Evolutionary conservation across 2,329 filamentous ascomycete species (phyloP), one percentile per base, ranked within the genome.

Genomic region (Fusarium domesticum): DNA sequence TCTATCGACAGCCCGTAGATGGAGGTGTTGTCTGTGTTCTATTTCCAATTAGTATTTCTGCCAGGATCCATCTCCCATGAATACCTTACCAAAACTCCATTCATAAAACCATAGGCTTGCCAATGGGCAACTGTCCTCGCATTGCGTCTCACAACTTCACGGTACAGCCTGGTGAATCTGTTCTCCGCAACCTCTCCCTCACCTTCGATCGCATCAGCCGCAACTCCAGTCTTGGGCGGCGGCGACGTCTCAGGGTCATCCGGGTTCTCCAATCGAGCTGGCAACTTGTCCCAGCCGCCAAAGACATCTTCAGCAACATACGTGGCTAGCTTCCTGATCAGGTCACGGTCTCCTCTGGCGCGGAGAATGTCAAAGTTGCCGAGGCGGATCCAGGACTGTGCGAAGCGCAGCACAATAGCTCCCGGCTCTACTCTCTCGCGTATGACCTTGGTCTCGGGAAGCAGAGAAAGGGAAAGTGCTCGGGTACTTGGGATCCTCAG

Each of bases 61-160:
- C n/a, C 8, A 30, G 6, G n/a, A n/a, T n/a, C n/a, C n/a, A 11
- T 25, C 16, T 6, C n/a, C 4, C 4, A 15, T 10, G 2, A 23
- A 6, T 31, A 10, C 52, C 62, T 51, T 53, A 70, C 68, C 45
- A 98, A 74, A 4, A 98, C 93, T 35, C 93, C 93, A 60, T 98
- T 98, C 78, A 95, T 97, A 71, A 98, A 98, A n/a, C 89, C 93
- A 61, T 97, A 97, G 0, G 89, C 90, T 71, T 98, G 95, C 92
- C 93, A 97, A 55, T 85, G 80, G 10, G 93, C 93, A 2, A 97
- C 91, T 0, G 87, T 95, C 46, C 78, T 75, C 1, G 93, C 93
- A 62, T 96, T 98, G 23, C 88, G 81, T 33, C 89, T 82, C 4
- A 84, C 83, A 43, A 98, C 84, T 60, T 95, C 90, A 28, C 93